These are phyloP conservation scores for Fusarium sp. DNA, from an alignment of 2,329 filamentous ascomycete species.

Conservation along the genomic window DNA sequence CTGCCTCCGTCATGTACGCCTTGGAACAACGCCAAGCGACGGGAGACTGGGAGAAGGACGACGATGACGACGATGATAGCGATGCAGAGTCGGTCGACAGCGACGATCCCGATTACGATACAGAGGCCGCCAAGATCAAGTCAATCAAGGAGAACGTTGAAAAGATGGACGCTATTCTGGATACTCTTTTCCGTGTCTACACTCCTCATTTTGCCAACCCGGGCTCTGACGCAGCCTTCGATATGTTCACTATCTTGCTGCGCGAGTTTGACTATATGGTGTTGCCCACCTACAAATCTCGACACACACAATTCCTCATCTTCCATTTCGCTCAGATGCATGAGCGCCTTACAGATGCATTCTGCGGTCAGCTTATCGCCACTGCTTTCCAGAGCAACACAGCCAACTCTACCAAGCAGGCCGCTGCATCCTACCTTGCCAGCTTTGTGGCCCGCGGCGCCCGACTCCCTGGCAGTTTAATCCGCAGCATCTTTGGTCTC, in stretches of 20 bases:
- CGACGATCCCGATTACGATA: constrained; percentile 75
- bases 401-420: constrained; percentile 80
- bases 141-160: constrained; percentile 83
- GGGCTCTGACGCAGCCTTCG: constrained; percentile 74
- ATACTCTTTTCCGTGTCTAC: constrained; percentile 88
- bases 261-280: constrained; percentile 90
- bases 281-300: constrained; percentile 88
- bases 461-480: constrained; percentile 78
- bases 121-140: constrained; percentile 73
- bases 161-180: constrained; percentile 92
- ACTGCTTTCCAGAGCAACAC: constrained; percentile 69
- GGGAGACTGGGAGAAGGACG: constrained; percentile 63
- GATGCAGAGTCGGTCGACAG: constrained; percentile 79
- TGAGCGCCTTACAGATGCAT: constrained; percentile 81
- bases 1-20: constrained; percentile 75
- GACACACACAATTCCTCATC: constrained; percentile 93
- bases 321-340: constrained; percentile 94
- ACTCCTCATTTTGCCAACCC: constrained; percentile 77
- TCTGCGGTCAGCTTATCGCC: constrained; percentile 77
- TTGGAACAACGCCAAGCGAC: constrained; percentile 48
- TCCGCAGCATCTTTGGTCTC: constrained; percentile 85
- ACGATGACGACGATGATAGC: constrained; percentile 65
- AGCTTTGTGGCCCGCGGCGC: constrained; percentile 94
- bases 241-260: constrained; percentile 82
- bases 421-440: constrained; percentile 90